Base-by-base conservation (phyloP, 2,329 filamentous ascomycete species). In the Mariannaea sp. region DNA sequence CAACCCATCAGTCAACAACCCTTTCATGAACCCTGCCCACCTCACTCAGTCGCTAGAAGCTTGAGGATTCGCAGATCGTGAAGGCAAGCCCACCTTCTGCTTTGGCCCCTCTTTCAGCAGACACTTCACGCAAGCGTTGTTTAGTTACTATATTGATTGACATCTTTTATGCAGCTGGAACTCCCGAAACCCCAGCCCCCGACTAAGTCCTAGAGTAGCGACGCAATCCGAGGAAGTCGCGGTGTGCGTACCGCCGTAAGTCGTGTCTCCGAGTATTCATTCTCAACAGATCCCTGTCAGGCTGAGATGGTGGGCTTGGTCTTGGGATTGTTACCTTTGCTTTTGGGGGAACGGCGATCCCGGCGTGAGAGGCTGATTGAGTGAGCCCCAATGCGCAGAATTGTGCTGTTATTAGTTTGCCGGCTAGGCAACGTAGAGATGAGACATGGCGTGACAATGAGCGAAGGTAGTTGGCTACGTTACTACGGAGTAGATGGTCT, bases 321-420 rank as follows among this genome's bases (percentile, higher is more conserved):
- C 29, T 19, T 22, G 24, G 19, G n/a, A 16, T 24, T n/a, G 9
- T n/a, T 29, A 32, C 49, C 14, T 36, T 36, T 16, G 35, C 14
- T 36, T 45, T 43, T 41, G 40, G 41, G 57, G 33, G 44, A 45
- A 61, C 61, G 61, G 61, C 59, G 59, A 64, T 64, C 58, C 61
- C 61, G 61, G 61, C 61, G 57, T 55, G 58, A n/a, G 59, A 55
- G 58, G 55, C 36, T 40, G 50, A 29, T 49, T 26, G 22, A 35
- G 41, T 32, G 45, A 49, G 53, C 39, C 36, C 22, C 33, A 49
- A 39, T 22, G 46, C 13, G 14, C 36, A 39, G 41, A 42, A 38
- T 41, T 29, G 33, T 26, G 26, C 39, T 16, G 22, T n/a, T n/a
- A n/a, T n/a, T n/a, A n/a, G n/a, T n/a, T n/a, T n/a, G 12, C 26